These are phyloP conservation scores for Beauveria caledonica DNA, from an alignment of 2,329 filamentous ascomycete genomes.

Conservation along the genomic window DNA sequence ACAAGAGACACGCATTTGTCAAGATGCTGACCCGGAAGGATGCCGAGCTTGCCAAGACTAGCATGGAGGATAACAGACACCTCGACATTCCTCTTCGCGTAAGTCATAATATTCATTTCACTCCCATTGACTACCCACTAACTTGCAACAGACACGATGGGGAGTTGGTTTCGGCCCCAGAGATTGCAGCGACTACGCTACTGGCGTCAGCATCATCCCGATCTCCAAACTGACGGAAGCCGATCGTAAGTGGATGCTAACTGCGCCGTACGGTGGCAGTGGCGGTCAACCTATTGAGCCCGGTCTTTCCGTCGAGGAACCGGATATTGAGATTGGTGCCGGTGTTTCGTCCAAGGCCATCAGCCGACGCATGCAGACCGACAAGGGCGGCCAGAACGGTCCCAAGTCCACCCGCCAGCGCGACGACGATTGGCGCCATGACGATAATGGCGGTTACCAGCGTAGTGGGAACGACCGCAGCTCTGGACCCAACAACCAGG, in stretches of 20 bases:
- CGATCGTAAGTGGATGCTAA: slow-evolving; percentile 95
- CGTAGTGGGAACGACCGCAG: slow-evolving; percentile 20
- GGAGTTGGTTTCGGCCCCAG: slow-evolving; percentile 94
- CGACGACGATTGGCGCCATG: slow-evolving; percentile 24
- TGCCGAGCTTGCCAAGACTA: slow-evolving; percentile 73
- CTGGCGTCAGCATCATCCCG: slow-evolving; percentile 86
- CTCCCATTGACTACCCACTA: slow-evolving; percentile 15
- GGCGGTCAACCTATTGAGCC: slow-evolving; percentile 73
- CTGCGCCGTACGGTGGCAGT: slow-evolving; percentile 85
- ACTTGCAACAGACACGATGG: slow-evolving; percentile 69
- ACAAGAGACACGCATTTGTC: slow-evolving; percentile 97
- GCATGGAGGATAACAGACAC: slow-evolving; percentile 73
- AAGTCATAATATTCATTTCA: slow-evolving; percentile 26
- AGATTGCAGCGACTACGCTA: slow-evolving; percentile 93
- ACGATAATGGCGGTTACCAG: slow-evolving; percentile 14
- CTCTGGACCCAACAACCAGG: slow-evolving; percentile 15
- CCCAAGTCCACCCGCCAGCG: slow-evolving; percentile 51
- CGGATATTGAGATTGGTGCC: slow-evolving; percentile 96
- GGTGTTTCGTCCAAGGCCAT: slow-evolving; percentile 92
- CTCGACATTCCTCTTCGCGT: slow-evolving; percentile 66
- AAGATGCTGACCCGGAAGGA: slow-evolving; percentile 93
- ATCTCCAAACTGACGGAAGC: slow-evolving; percentile 90
- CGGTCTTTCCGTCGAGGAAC: slow-evolving; percentile 89
- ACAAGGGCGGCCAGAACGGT: slow-evolving; percentile 56
- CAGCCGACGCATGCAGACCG: slow-evolving; percentile 60